Evolutionary conservation across 345 rosid genomes (phyloP).

Genomic region (Acer yangbiense): DNA sequence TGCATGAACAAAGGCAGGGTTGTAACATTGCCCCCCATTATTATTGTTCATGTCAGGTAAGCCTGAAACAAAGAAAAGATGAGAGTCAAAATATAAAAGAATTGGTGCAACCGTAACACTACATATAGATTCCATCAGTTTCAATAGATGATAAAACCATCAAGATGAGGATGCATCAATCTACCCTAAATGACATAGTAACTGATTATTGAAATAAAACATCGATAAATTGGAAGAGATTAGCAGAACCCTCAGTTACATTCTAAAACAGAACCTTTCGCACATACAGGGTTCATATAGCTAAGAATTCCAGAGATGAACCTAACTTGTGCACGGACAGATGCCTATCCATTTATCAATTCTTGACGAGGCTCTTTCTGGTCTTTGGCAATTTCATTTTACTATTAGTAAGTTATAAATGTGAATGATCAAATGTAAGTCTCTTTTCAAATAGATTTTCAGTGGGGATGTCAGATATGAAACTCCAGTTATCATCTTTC

Average conservation of each 20-base stretch:
- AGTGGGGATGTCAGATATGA: background rate
- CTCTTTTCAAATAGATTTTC: background rate
- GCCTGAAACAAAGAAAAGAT: constrained; percentile 40
- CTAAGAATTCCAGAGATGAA: background rate
- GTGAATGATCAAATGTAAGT: background rate
- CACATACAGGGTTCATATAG: background rate
- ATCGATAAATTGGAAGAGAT: too few relatives aligned
- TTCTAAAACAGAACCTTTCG: background rate
- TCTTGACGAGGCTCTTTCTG: background rate
- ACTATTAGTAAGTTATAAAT: background rate
- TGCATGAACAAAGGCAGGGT: constrained; percentile 92
- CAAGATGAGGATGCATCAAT: background rate
- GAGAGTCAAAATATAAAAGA: background rate
- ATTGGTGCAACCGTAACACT: background rate
- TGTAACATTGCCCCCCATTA: constrained; percentile 62
- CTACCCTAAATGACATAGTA: background rate
- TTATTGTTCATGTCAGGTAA: constrained; percentile 35
- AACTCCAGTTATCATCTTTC: background rate
- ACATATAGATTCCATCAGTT: background rate
- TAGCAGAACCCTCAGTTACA: background rate
- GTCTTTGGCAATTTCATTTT: background rate
- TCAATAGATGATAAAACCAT: background rate
- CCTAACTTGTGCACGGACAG: background rate
- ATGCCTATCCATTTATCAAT: background rate
- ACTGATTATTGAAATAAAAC: background rate